Percentiles rank a stretch among this genome's conserved stretches.
phyloP scores from a whole-genome alignment of 2,329 filamentous ascomycete genomes.

The Stagonosporopsis vannaccii region DNA sequence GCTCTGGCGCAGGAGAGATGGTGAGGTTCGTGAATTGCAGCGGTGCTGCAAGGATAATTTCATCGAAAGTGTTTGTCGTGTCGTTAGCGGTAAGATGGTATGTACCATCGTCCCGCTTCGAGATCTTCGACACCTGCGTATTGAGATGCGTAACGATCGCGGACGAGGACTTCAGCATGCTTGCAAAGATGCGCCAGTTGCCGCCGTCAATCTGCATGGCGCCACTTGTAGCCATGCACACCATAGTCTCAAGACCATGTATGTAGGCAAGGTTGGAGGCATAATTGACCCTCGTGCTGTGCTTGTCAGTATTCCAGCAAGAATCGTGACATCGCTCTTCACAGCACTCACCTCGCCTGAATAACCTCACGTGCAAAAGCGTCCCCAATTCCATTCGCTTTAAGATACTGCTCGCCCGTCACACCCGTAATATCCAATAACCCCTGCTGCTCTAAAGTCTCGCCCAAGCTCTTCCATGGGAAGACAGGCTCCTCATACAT shows the following conservation, averaged over 20 bases:
- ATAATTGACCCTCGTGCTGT: slow-evolving; percentile 89
- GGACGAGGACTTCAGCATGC: slow-evolving; percentile 73
- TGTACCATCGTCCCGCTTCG: slow-evolving; percentile 43
- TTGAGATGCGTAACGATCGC: slow-evolving; percentile 68
- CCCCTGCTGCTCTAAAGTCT: slow-evolving; percentile 71
- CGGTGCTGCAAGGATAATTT: slow-evolving; percentile 82
- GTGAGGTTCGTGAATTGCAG: slow-evolving; percentile 79
- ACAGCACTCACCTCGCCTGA: slow-evolving; percentile 65
- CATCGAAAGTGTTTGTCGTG: slow-evolving; percentile 66
- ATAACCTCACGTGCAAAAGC: slow-evolving; percentile 81
- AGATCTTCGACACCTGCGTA: slow-evolving; percentile 70
- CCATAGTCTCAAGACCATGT: slow-evolving; percentile 89
- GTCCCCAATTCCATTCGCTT: slow-evolving; percentile 69
- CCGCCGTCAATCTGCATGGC: slow-evolving; percentile 81
- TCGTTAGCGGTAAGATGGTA: slow-evolving; percentile 53
- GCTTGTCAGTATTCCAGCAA: slow-evolving; percentile 1
- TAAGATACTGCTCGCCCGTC: slow-evolving; percentile 77
- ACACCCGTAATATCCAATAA: slow-evolving; percentile 70
- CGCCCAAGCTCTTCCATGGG: slow-evolving; percentile 79
- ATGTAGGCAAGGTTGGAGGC: slow-evolving; percentile 86
- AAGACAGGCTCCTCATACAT: slow-evolving; percentile 85
- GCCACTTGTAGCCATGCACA: slow-evolving; percentile 88
- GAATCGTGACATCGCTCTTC: background rate
- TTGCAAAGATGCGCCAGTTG: slow-evolving; percentile 94
- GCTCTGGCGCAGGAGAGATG: slow-evolving; percentile 52